phyloP scores from a whole-genome alignment of 73 alveolate species.

The Durusdinium trenchii region DNA sequence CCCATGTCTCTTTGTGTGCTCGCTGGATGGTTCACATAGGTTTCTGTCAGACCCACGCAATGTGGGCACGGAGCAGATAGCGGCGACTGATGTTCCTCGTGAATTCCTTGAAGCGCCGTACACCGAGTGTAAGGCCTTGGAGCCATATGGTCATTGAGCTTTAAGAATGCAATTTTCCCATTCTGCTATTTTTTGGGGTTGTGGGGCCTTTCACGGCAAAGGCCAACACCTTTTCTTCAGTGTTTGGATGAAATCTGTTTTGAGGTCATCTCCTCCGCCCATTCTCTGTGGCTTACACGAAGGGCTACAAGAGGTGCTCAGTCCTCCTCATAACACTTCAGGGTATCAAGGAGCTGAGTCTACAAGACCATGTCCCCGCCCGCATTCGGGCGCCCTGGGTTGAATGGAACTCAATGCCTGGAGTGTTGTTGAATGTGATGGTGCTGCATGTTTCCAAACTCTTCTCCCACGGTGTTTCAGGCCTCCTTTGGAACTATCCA shows the following conservation, averaged over 20 bases:
- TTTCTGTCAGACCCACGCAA: background rate
- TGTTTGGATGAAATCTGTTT: background rate
- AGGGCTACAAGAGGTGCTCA: constrained; percentile 25
- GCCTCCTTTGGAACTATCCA: constrained; percentile 15
- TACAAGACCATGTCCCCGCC: background rate
- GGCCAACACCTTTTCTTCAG: background rate
- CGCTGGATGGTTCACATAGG: background rate
- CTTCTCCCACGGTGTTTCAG: too few species aligned
- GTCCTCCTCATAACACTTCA: background rate
- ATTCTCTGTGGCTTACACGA: constrained; percentile 16
- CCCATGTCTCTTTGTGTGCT: background rate
- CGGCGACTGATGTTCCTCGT: background rate
- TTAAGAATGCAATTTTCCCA: too few species aligned
- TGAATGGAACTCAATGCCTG: too few species aligned
- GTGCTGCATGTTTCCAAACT: background rate
- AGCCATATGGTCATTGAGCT: background rate
- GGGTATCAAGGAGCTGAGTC: background rate
- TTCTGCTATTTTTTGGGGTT: too few species aligned
- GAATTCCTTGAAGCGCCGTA: background rate
- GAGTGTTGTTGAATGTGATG: background rate
- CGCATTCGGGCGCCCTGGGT: background rate
- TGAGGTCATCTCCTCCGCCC: constrained; percentile 12
- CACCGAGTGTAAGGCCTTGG: background rate
- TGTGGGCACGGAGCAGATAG: background rate
- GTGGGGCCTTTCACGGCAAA: too few species aligned